Evolutionary conservation across 2,329 filamentous ascomycete species (phyloP), one percentile per base, ranked within the genome.

Genomic region (Phoma herbarum): DNA sequence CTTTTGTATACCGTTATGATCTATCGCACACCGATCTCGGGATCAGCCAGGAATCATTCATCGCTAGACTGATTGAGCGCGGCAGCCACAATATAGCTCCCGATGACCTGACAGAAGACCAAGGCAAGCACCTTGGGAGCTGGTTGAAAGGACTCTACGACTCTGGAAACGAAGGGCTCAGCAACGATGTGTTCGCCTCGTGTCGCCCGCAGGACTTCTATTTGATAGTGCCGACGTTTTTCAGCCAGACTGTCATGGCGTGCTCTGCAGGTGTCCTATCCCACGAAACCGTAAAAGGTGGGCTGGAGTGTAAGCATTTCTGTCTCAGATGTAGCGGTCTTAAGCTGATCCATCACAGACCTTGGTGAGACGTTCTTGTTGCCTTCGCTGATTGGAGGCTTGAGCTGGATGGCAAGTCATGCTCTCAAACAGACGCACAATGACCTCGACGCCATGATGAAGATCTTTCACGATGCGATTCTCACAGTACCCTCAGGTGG

Each of bases 171-270:
- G 90, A 93, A 66, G 90, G 90, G 0, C 85, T 95, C 3, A 88
- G 88, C 8, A 91, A 95, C 68, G 91, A 94, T 57, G 80, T 94
- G 8, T 91, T 94, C 86, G 88, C 90, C 9, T 90, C 90, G 1
- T 95, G 91, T 67, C 88, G 89, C 1, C 92, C 92, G 1, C 91
- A 93, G 70, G 88, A 93, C 37, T 95, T 95, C 72, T 94, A 94
- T 68, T 79, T 91, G 18, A 82, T 95, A 4, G 87, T 93, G 14
- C 90, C 92, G 1, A 89, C 90, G 0, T 79, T 95, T 0, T 93
- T 94, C 71, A 85, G 89, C 64, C 89, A 92, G 65, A 91, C 90
- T 41, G 85, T 92, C 0, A 80, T 90, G 33, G 91, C 90, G 1
- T 88, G 87, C 64, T 85, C 85, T n/a, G 83, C 83, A 1, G 87